These are phyloP conservation scores for Geosiphon pyriformis DNA, from an alignment of 192 early-diverging fungal species.

Conservation along the genomic window DNA sequence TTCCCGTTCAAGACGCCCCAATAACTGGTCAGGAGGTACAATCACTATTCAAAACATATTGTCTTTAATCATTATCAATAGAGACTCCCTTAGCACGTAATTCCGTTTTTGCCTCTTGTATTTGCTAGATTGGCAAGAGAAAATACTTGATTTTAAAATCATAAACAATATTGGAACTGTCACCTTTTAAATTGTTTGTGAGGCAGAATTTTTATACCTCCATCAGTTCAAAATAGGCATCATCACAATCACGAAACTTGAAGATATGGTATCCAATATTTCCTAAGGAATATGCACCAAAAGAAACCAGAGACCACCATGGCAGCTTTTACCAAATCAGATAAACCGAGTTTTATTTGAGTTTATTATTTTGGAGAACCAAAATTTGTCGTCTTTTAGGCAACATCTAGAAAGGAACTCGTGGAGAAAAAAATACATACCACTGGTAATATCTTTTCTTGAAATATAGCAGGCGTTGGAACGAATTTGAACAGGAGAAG, in stretches of 20 bases:
- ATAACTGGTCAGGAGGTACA: too few species aligned
- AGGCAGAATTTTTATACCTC: conserved; percentile 43
- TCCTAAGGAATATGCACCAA: conserved; percentile 86
- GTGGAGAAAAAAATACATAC: conserved; percentile 28
- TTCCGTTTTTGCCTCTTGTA: conserved; percentile 15
- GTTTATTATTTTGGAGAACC: conserved; percentile 1
- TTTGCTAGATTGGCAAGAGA: conserved; percentile 1
- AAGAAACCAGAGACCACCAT: conserved; percentile 71
- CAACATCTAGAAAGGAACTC: background rate
- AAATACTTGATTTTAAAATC: background rate
- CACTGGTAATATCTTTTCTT: conserved; percentile 47
- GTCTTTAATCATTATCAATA: too few species aligned
- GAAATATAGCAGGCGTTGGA: conserved; percentile 43
- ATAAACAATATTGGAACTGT: background rate
- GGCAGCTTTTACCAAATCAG: conserved; percentile 59
- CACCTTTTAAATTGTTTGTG: background rate
- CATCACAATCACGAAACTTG: conserved; percentile 89
- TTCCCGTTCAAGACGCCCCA: too few species aligned
- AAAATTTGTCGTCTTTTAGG: too few species aligned
- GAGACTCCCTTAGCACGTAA: conserved; percentile 6
- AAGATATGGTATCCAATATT: conserved; percentile 82
- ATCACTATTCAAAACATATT: too few species aligned
- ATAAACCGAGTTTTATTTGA: conserved; percentile 2
- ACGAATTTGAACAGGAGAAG: conserved; percentile 38
- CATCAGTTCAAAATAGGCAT: conserved; percentile 79